Evolutionary conservation across 2,329 filamentous ascomycete species (phyloP).

Genomic region (Botrytis cinerea): DNA sequence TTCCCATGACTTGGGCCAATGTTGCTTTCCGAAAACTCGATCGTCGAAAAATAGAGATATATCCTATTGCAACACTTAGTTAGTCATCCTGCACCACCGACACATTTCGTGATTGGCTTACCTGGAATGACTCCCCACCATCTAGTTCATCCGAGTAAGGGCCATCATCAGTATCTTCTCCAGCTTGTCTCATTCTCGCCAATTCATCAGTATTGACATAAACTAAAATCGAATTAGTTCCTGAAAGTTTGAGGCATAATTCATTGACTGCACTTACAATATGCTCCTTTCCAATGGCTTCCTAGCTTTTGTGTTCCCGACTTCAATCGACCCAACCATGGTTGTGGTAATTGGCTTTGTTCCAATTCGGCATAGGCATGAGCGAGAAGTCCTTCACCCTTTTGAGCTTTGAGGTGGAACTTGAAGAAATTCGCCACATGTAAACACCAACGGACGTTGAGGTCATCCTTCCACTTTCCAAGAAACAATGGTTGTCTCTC

Average conservation of each 20-base stretch:
- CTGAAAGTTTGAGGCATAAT: neutral
- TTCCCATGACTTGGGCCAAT: constrained; percentile 36
- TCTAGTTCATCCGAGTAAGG: constrained; percentile 33
- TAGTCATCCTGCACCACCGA: neutral
- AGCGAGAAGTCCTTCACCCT: constrained; percentile 43
- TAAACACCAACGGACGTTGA: constrained; percentile 51
- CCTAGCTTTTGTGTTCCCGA: constrained; percentile 44
- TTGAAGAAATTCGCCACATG: constrained; percentile 56
- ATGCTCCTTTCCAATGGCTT: constrained; percentile 53
- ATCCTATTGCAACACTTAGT: constrained; percentile 29
- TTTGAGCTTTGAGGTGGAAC: constrained; percentile 48
- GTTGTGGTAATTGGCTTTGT: constrained; percentile 44
- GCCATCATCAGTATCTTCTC: constrained; percentile 1
- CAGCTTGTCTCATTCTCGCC: constrained; percentile 29
- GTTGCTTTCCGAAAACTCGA: constrained; percentile 22
- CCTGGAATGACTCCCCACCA: constrained; percentile 33
- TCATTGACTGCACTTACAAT: constrained; percentile 41
- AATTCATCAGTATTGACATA: constrained; percentile 33
- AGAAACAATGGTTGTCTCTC: constrained; percentile 45
- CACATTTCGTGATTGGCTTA: constrained; percentile 20
- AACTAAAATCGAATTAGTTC: constrained; percentile 28
- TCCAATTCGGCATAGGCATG: constrained; percentile 42
- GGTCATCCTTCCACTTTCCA: constrained; percentile 41
- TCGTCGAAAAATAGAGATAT: constrained; percentile 38
- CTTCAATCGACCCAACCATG: constrained; percentile 45